Percentiles rank a stretch among this genome's conserved stretches.
Evolutionary conservation across 2,329 filamentous ascomycete genomes (phyloP).

Genomic region (Coleophoma crateriformis): DNA sequence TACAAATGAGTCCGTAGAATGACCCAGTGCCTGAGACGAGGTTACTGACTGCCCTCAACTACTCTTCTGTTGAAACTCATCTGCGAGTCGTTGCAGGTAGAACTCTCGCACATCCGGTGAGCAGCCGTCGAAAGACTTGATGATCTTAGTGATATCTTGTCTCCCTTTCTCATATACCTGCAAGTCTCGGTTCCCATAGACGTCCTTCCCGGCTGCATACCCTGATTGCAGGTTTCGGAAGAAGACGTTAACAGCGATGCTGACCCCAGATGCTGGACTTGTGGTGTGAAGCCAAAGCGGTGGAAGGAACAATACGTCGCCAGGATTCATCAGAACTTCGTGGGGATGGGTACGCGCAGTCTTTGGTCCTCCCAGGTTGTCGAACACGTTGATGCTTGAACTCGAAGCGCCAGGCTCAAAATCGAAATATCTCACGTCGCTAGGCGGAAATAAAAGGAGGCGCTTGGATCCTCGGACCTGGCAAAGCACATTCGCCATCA

Average conservation of each 20-base stretch:
- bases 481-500: conserved; percentile 82
- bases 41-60: not conserved
- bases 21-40: too few species aligned
- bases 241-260: conserved; percentile 85
- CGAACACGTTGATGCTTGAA: conserved; percentile 70
- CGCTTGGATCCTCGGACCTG: conserved; percentile 71
- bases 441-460: conserved; percentile 72
- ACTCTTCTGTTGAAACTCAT: conserved; percentile 47
- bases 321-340: conserved; percentile 59
- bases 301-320: conserved; percentile 77
- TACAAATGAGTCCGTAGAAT: too few species aligned
- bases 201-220: conserved; percentile 72
- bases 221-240: conserved; percentile 65
- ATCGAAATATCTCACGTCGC: conserved; percentile 62
- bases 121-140: conserved; percentile 56
- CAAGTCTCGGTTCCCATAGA: conserved; percentile 84
- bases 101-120: conserved; percentile 65
- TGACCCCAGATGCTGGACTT: conserved; percentile 49
- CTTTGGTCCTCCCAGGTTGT: conserved; percentile 32
- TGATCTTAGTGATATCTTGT: conserved; percentile 63
- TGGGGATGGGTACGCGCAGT: conserved; percentile 54
- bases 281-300: conserved; percentile 81
- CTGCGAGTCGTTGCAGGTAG: conserved; percentile 67
- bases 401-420: conserved; percentile 76
- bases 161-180: conserved; percentile 79